These are phyloP conservation scores for Monosporascus cannonballus DNA, from an alignment of 2,329 filamentous ascomycete species.

Conservation along the genomic window DNA sequence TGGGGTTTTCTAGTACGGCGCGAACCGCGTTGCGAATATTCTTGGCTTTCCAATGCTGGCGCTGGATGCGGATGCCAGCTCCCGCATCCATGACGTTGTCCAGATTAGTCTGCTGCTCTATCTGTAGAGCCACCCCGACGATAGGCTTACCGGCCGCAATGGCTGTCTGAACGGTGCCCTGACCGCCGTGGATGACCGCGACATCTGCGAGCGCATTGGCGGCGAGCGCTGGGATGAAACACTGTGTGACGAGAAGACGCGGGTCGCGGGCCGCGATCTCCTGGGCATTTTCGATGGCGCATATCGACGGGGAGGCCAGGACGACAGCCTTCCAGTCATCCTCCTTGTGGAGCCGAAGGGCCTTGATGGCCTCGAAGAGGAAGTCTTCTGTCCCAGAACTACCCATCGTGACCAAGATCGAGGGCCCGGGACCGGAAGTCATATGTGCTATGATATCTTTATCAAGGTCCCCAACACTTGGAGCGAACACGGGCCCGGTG, in stretches of 20 bases:
- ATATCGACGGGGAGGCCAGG: not conserved
- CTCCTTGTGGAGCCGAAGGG: not conserved
- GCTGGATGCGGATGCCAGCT: not conserved
- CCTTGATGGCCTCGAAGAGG: constrained; percentile 8
- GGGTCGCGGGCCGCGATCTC: not conserved
- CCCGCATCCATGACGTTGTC: not conserved
- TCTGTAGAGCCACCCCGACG: not conserved
- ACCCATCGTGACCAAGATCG: constrained; percentile 1
- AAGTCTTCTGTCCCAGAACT: constrained; percentile 5
- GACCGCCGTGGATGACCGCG: not conserved
- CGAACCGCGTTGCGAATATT: not conserved
- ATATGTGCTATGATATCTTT: not conserved
- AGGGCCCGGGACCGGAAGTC: not conserved
- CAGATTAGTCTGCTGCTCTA: not conserved
- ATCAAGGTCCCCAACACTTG: not conserved
- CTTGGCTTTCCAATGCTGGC: not conserved
- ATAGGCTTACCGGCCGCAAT: not conserved
- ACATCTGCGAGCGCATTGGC: not conserved
- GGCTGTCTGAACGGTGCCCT: not conserved
- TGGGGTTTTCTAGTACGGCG: not conserved
- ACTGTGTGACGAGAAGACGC: not conserved
- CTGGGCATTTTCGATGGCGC: not conserved
- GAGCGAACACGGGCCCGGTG: not conserved
- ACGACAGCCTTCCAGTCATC: not conserved
- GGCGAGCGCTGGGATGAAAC: not conserved